These are phyloP conservation scores for Toxicodendron radicans DNA, from an alignment of 345 rosid species.

Conservation along the genomic window DNA sequence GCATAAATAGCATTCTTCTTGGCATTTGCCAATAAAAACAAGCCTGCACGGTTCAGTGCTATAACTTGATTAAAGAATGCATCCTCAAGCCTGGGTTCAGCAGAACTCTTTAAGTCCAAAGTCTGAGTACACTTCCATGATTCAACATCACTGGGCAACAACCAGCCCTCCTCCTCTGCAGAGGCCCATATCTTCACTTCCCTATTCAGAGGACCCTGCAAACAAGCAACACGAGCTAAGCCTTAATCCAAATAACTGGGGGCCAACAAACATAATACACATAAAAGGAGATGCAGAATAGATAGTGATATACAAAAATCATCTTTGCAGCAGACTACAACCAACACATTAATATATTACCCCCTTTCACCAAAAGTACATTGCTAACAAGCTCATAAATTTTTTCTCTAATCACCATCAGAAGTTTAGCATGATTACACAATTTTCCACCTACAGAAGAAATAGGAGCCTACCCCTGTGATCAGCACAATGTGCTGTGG, in stretches of 20 bases:
- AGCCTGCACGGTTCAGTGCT: slow-evolving; percentile 58
- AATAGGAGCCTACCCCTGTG: slow-evolving; percentile 52
- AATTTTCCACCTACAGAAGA: slow-evolving; percentile 5
- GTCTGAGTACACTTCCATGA: slow-evolving; percentile 64
- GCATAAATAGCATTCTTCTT: slow-evolving; percentile 76
- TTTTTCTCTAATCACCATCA: background rate
- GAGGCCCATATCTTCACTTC: slow-evolving; percentile 69
- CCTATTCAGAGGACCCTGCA: slow-evolving; percentile 63
- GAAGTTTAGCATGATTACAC: slow-evolving; percentile 4
- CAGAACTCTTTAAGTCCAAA: slow-evolving; percentile 58
- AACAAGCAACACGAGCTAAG: slow-evolving; percentile 2
- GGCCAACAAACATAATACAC: background rate
- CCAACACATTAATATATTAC: background rate
- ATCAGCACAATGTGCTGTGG: slow-evolving; percentile 79
- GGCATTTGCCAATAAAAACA: slow-evolving; percentile 65
- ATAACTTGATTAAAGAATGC: slow-evolving; percentile 73
- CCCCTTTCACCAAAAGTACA: background rate
- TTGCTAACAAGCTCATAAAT: background rate
- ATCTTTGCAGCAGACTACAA: background rate
- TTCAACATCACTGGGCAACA: slow-evolving; percentile 61
- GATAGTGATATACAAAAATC: background rate
- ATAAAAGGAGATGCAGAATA: background rate
- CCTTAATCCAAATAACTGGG: background rate
- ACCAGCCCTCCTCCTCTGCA: slow-evolving; percentile 67
- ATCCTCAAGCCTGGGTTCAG: slow-evolving; percentile 47